phyloP scores from a whole-genome alignment of 2,329 filamentous ascomycete species.

The Zymoseptoria ardabiliae region DNA sequence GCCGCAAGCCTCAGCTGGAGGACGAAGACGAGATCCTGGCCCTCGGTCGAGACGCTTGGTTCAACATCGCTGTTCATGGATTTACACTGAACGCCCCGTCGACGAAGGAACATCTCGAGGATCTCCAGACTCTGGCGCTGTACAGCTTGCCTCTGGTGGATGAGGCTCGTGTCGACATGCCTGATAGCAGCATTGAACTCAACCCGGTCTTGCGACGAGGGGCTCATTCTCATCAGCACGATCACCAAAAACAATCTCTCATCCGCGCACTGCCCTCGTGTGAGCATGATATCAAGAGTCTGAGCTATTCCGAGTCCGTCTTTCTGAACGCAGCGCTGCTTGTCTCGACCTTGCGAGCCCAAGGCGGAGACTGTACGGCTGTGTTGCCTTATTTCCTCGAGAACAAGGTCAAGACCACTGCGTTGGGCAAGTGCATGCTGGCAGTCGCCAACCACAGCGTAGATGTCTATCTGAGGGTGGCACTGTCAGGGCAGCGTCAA shows the following conservation, averaged over 20 bases:
- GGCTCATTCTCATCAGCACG: conserved; percentile 68
- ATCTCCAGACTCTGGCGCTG: conserved; percentile 76
- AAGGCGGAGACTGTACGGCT: conserved; percentile 82
- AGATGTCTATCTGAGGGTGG: conserved; percentile 70
- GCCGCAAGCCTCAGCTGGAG: conserved; percentile 42
- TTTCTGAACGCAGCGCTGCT: conserved; percentile 87
- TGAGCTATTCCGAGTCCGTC: conserved; percentile 85
- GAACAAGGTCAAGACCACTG: conserved; percentile 62
- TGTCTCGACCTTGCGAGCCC: conserved; percentile 79
- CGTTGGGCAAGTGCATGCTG: conserved; percentile 56
- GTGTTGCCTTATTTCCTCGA: conserved; percentile 91
- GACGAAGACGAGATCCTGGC: conserved; percentile 41
- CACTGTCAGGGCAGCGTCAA: conserved; percentile 61
- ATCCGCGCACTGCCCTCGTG: conserved; percentile 66
- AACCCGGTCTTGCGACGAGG: conserved; percentile 88
- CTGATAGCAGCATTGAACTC: conserved; percentile 93
- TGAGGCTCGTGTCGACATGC: conserved; percentile 78
- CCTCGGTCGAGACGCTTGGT: conserved; percentile 84
- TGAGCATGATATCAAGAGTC: conserved; percentile 66
- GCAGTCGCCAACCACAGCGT: conserved; percentile 62
- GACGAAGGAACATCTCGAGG: conserved; percentile 64
- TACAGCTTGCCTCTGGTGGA: conserved; percentile 82
- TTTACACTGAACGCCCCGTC: conserved; percentile 69
- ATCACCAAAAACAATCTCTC: conserved; percentile 73
- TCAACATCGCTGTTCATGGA: conserved; percentile 92